These are phyloP conservation scores for Solanum habrochaites DNA, from an alignment of 257 asterid species.

Conservation along the genomic window DNA sequence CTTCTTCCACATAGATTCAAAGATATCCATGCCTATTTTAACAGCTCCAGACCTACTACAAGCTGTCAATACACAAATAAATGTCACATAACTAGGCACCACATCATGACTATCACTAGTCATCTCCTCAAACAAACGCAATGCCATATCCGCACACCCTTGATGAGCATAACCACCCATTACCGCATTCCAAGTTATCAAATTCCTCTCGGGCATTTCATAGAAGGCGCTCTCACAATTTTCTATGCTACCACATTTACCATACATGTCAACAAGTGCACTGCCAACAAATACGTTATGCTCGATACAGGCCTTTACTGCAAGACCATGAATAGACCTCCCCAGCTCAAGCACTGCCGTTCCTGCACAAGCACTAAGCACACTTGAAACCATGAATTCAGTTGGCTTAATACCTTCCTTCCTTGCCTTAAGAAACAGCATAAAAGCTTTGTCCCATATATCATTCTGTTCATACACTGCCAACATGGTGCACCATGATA, in stretches of 20 bases:
- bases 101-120: constrained; percentile 7
- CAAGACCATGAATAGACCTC: constrained; percentile 56
- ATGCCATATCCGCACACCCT: constrained; percentile 60
- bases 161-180: constrained; percentile 85
- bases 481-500: constrained; percentile 86
- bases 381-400: constrained; percentile 67
- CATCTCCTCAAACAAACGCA: constrained; percentile 49
- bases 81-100: constrained; percentile 63
- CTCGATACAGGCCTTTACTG: constrained; percentile 64
- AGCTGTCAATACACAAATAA: constrained; percentile 67
- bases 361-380: constrained; percentile 80
- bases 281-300: constrained; percentile 66
- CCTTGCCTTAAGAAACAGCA: constrained; percentile 35
- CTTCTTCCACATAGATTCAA: constrained; percentile 42
- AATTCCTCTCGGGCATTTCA: constrained; percentile 44
- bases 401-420: constrained; percentile 39
- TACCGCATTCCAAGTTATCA: constrained; percentile 73
- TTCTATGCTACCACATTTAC: constrained; percentile 70
- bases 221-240: constrained; percentile 49
- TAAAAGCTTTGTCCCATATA: constrained; percentile 57
- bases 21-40: constrained; percentile 47
- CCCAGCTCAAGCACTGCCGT: constrained; percentile 74
- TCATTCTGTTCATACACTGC: constrained; percentile 69
- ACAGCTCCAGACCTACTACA: constrained; percentile 91
- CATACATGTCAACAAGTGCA: constrained; percentile 88